phyloP scores from a whole-genome alignment of 2,329 filamentous ascomycete species.

The Penicillium sp. region DNA sequence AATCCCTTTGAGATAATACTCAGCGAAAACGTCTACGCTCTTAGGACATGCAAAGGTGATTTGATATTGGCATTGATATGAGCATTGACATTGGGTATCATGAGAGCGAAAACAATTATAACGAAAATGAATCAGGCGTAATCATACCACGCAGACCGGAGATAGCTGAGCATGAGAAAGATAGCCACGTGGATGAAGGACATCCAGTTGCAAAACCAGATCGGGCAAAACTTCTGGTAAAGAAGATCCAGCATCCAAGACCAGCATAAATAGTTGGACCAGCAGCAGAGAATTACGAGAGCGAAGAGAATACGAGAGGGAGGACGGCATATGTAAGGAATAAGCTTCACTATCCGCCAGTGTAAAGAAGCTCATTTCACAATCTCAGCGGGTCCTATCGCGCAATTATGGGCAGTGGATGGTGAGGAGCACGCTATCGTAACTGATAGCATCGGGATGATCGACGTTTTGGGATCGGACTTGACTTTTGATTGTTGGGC shows the following conservation, averaged over 20 bases:
- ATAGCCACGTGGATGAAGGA: constrained; percentile 30
- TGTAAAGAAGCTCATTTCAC: background rate
- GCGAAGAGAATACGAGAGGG: background rate
- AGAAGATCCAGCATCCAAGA: constrained; percentile 33
- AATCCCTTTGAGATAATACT: background rate
- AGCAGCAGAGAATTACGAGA: background rate
- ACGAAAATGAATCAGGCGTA: background rate
- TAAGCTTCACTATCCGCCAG: background rate
- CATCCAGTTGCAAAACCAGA: constrained; percentile 29
- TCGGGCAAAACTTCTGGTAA: constrained; percentile 24
- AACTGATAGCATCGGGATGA: constrained; percentile 23
- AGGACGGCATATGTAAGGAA: background rate
- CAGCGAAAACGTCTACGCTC: background rate
- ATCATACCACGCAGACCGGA: constrained; percentile 25
- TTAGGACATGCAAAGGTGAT: background rate
- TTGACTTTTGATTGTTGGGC: background rate
- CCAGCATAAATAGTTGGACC: constrained; percentile 29
- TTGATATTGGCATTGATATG: constrained; percentile 5
- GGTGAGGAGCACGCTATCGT: constrained; percentile 30
- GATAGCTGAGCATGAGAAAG: constrained; percentile 31
- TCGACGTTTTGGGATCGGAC: constrained; percentile 6
- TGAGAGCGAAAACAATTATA: constrained; percentile 3
- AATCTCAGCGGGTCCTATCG: constrained; percentile 20
- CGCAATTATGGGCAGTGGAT: constrained; percentile 25
- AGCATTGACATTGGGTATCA: constrained; percentile 28